Percentiles rank a stretch among this genome's conserved stretches.
These are phyloP conservation scores for Trichophyton benhamiae DNA, from an alignment of 2,329 filamentous ascomycete species.

Conservation along the genomic window DNA sequence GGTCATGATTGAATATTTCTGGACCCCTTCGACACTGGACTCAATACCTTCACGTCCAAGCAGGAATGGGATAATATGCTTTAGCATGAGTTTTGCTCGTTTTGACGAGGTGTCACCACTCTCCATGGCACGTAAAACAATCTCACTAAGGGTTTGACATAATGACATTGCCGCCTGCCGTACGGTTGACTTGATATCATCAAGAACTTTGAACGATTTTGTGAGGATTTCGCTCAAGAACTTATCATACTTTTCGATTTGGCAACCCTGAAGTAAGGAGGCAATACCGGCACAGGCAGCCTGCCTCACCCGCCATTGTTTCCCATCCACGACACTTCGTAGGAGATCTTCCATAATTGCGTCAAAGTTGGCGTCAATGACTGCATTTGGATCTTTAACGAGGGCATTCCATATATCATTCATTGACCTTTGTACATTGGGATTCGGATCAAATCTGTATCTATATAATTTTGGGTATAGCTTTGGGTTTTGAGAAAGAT, in stretches of 20 bases:
- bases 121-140: slow-evolving; percentile 73
- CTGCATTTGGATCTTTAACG: slow-evolving; percentile 72
- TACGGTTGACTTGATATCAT: slow-evolving; percentile 91
- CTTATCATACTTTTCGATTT: slow-evolving; percentile 63
- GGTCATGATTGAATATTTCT: slow-evolving; percentile 68
- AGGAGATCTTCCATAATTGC: slow-evolving; percentile 80
- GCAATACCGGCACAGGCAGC: slow-evolving; percentile 83
- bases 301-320: slow-evolving; percentile 86
- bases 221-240: slow-evolving; percentile 79
- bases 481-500: slow-evolving; percentile 71
- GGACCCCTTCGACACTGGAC: slow-evolving; percentile 76
- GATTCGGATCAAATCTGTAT: slow-evolving; percentile 89
- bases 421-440: slow-evolving; percentile 89
- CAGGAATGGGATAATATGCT: slow-evolving; percentile 78
- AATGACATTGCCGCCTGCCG: slow-evolving; percentile 67
- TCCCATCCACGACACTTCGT: slow-evolving; percentile 63
- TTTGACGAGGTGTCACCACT: slow-evolving; percentile 55
- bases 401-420: slow-evolving; percentile 93
- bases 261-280: slow-evolving; percentile 72
- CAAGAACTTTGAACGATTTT: slow-evolving; percentile 76
- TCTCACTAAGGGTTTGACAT: slow-evolving; percentile 72
- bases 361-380: slow-evolving; percentile 72
- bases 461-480: slow-evolving; percentile 90
- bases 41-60: slow-evolving; percentile 81
- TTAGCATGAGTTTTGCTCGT: slow-evolving; percentile 65